These are phyloP conservation scores for Raphanus hybrid DNA, from an alignment of 441 rosid species.

Conservation along the genomic window DNA sequence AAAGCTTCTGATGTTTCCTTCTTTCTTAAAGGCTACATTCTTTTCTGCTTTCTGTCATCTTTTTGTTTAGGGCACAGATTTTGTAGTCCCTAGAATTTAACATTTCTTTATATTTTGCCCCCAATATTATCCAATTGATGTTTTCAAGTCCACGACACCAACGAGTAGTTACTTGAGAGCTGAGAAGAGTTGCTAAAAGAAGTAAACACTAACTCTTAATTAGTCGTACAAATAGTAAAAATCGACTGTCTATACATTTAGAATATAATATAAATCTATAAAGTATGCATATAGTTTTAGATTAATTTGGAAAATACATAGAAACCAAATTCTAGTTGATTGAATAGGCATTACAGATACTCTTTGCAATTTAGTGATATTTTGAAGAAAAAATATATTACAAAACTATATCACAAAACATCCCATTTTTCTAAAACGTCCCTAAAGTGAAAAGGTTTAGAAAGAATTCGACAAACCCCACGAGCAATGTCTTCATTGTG, in stretches of 20 bases:
- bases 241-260: not conserved
- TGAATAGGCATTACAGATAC: no score
- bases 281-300: no score
- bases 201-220: not conserved
- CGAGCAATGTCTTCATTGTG: conserved; percentile 43
- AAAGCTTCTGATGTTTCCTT: conserved; percentile 38
- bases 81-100: not conserved
- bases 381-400: no score
- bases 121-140: not conserved
- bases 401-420: no score
- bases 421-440: no score
- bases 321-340: no score
- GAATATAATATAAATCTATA: not conserved
- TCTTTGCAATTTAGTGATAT: no score
- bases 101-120: conserved; percentile 9
- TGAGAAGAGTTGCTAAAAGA: not conserved
- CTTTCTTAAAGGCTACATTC: conserved; percentile 37
- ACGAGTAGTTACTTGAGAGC: conserved; percentile 12
- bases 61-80: conserved; percentile 26
- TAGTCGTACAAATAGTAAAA: not conserved
- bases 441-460: no score
- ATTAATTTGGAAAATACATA: no score
- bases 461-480: conserved; percentile 35
- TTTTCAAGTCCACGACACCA: conserved; percentile 19
- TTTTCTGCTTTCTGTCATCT: conserved; percentile 29